Evolutionary conservation across 1,139 yeast genomes (phyloP).

Genomic region (Kazachstania sp.): DNA sequence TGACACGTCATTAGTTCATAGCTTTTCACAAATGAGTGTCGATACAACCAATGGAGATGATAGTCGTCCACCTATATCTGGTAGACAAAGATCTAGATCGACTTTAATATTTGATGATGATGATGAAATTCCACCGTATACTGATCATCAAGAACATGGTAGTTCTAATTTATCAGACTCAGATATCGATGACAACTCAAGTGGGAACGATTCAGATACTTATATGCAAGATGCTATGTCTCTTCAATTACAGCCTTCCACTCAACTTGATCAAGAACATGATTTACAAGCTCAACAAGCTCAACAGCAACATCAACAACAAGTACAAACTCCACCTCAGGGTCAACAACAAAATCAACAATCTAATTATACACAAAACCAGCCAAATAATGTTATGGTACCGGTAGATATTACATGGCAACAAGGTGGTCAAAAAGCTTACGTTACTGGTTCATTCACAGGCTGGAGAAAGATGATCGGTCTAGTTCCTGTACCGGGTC

Average conservation of each 20-base stretch:
- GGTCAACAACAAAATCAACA: constrained; percentile 6
- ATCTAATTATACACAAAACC: constrained; percentile 1
- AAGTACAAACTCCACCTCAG: constrained; percentile 5
- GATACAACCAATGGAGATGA: constrained; percentile 21
- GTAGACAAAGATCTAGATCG: constrained; percentile 15
- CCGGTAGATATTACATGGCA: constrained; percentile 87
- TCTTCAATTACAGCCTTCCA: constrained; percentile 3
- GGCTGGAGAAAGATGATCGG: constrained; percentile 94
- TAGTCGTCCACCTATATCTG: constrained; percentile 8
- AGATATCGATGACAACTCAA: constrained; percentile 4
- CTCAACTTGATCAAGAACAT: constrained; percentile 2
- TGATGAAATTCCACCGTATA: constrained; percentile 15
- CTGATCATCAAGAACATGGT: constrained; percentile 11
- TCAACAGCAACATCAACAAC: no score
- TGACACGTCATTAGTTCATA: constrained; percentile 16
- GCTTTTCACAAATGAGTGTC: constrained; percentile 30
- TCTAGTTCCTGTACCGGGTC: constrained; percentile 46
- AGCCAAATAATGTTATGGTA: constrained; percentile 30
- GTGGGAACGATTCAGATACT: constrained; percentile 1
- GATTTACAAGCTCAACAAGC: constrained; percentile 6
- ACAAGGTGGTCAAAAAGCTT: constrained; percentile 87
- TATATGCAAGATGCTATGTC: constrained; percentile 1
- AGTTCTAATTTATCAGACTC: constrained; percentile 8
- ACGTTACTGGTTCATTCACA: constrained; percentile 90
- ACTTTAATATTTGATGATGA: constrained; percentile 19